Percentiles rank a stretch among this genome's conserved stretches.
Conservation (phyloP, 805 yeast genomes). For the Metschnikowia picachoensis region DNA sequence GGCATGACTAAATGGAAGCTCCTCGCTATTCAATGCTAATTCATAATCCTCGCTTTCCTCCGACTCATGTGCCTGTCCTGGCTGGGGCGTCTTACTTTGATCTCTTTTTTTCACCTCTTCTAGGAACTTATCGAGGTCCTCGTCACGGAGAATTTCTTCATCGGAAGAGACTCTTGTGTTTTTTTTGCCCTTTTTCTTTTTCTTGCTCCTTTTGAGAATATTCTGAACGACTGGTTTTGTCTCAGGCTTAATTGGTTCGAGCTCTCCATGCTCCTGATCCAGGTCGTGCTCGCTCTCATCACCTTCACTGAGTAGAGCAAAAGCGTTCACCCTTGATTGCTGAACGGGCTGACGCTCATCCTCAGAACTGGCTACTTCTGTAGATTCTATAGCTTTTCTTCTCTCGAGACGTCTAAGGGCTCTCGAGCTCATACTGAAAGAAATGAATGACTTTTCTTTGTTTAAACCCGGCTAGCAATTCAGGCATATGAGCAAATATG, state of each 20-base stretch:
- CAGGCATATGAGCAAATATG: too few relatives aligned
- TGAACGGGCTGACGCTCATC: slow-evolving; percentile 7
- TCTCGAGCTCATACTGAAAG: slow-evolving; percentile 23
- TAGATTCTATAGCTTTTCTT: slow-evolving; percentile 19
- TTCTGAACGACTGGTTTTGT: background rate
- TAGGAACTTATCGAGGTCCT: slow-evolving; percentile 55
- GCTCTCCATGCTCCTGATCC: slow-evolving; percentile 1
- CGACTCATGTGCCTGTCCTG: background rate
- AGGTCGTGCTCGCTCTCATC: slow-evolving; percentile 12
- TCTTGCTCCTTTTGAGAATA: slow-evolving; percentile 11
- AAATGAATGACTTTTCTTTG: too few relatives aligned
- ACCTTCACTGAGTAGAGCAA: slow-evolving; percentile 35
- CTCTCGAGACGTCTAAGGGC: slow-evolving; percentile 24
- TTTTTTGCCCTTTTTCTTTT: slow-evolving; percentile 23
- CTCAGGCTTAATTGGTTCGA: background rate
- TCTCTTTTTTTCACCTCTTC: slow-evolving; percentile 37
- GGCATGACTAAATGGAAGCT: slow-evolving; percentile 31
- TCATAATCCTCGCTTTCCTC: slow-evolving; percentile 19
- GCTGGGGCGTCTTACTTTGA: slow-evolving; percentile 13
- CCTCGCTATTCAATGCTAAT: slow-evolving; percentile 24
- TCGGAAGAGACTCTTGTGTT: slow-evolving; percentile 10
- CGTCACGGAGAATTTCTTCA: slow-evolving; percentile 40
- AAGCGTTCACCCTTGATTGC: slow-evolving; percentile 36
- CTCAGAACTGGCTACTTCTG: slow-evolving; percentile 16
- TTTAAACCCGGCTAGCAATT: too few relatives aligned